Evolutionary conservation across 331 rosid species (phyloP), one percentile per base, ranked within the genome.

Genomic region (Acacia pycnantha): DNA sequence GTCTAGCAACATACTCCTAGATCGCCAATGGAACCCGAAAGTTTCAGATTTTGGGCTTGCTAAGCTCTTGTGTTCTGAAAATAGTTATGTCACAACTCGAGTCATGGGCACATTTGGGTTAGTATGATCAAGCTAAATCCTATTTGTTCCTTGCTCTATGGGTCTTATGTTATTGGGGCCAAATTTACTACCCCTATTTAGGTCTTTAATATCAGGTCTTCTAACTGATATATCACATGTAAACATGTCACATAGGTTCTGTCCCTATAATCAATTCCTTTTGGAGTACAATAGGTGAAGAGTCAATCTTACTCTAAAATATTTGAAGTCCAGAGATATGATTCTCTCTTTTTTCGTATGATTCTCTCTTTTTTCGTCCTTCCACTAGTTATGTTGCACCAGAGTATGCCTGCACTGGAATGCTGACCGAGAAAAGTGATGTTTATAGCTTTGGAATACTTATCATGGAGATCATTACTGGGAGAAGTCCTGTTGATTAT

Each of bases 71-170:
- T 84, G 93, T 84, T 88, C 98, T 1, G 99, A 92, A 47, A 89
- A 86, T 15, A 96, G 99, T 81, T 94, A 91, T 71, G 98, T 96
- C 88, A 92, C 99, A 6, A 96, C 99, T 78, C 94, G 99, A 27
- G 99, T 96, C 76, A 92, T 96, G 99, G 99, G 99, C 24, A 96
- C 99, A 44, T 96, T 96, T 85, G 99, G 99, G 99, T 93, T 79
- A 90, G 99, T 92, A 61, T 82, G 73, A 76, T 73, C 77, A 41
- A 56, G 51, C 47, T 54, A 70, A 67, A 71, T 68, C 82, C 51
- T 46, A 46, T 77, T 0, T 75, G 33, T 11, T 59, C 66, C 66
- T 58, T 58, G 15, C 16, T 58, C 1, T 7, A 19, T 19, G 21
- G 27, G 27, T n/a, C 11, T 18, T 54, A 0, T 54, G 21, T 53